Evolutionary conservation across 2,329 filamentous ascomycete genomes (phyloP).

Genomic region (Curvularia spicifera): DNA sequence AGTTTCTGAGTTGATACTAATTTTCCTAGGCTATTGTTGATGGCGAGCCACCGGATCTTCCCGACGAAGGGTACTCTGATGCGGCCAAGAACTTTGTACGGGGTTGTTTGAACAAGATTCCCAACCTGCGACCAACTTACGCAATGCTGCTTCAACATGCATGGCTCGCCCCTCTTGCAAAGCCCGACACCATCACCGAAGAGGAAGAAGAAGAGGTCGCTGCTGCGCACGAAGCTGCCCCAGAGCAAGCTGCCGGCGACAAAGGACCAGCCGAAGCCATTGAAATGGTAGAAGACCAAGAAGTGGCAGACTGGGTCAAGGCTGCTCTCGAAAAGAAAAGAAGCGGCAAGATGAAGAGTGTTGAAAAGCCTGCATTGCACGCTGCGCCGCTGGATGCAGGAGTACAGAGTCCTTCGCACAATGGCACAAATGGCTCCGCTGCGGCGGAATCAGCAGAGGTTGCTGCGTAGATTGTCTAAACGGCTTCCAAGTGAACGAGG

Average conservation of each 20-base stretch:
- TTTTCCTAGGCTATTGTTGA: slow-evolving; percentile 85
- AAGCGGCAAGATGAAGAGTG: slow-evolving; percentile 59
- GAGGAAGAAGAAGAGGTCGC: slow-evolving; percentile 67
- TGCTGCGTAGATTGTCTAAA: slow-evolving; percentile 17
- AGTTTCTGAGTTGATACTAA: slow-evolving; percentile 4
- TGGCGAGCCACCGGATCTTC: slow-evolving; percentile 90
- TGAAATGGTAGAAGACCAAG: slow-evolving; percentile 67
- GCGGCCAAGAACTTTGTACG: slow-evolving; percentile 85
- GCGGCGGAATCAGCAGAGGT: slow-evolving; percentile 27
- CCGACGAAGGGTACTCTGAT: slow-evolving; percentile 77
- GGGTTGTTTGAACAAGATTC: slow-evolving; percentile 89
- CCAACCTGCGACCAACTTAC: slow-evolving; percentile 92
- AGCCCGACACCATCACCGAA: slow-evolving; percentile 76
- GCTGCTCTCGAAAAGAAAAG: slow-evolving; percentile 71
- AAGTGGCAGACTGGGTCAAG: slow-evolving; percentile 87
- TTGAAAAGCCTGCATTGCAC: slow-evolving; percentile 80
- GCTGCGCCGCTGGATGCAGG: slow-evolving; percentile 78
- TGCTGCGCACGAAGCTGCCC: slow-evolving; percentile 52
- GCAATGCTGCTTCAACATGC: slow-evolving; percentile 85
- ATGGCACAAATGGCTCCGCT: slow-evolving; percentile 33
- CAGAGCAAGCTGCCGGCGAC: slow-evolving; percentile 48
- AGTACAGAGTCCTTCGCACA: slow-evolving; percentile 54
- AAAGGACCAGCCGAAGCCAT: slow-evolving; percentile 35
- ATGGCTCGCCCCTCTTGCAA: slow-evolving; percentile 79
- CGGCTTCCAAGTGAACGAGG: neutral